Evolutionary conservation across 108 stramenopile genomes (phyloP), one percentile per base, ranked within the genome.

Genomic region (Nitzschia palea): DNA sequence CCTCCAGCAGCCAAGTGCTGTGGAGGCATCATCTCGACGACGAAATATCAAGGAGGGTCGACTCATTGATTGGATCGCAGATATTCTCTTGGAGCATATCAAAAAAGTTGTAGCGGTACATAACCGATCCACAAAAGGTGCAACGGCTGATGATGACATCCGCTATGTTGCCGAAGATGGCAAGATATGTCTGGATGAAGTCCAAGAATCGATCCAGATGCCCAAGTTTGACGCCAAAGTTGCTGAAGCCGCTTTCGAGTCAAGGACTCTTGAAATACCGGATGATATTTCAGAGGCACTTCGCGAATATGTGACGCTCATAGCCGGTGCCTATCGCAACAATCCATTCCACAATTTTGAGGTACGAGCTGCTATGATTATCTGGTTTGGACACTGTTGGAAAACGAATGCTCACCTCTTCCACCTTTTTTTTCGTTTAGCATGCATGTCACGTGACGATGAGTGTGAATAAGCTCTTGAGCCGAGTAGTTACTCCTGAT

Each of bases 291-390:
- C 23, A 3, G 25, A 42, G 5, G 0, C 40, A 18, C 64, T 77
- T 4, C 54, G 36, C 18, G 63, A 60, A 17, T 78, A 56, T 53
- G 71, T 78, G 22, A 36, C 22, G 20, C 15, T 27, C 18, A 53
- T 78, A 47, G 70, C 77, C 15, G 32, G 44, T 14, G 6, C 77
- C 32, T 80, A 86, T 60, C 73, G 77, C 5, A 30, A 70, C 10
- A 78, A 81, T 27, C 79, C 80, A 17, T 87, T 87, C 64, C 86
- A 87, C 76, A 82, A 81, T 28, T 84, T 86, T 55, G 86, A 83
- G n/a, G 47, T 48, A 48, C 15, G 47, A n/a, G n/a, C n/a, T n/a
- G n/a, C n/a, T n/a, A n/a, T n/a, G n/a, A n/a, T n/a, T n/a, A n/a
- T n/a, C n/a, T n/a, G n/a, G n/a, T n/a, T n/a, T n/a, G n/a, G n/a